Base-by-base conservation (phyloP, 208 protist species). In the Wallacemonas sp. region DNA sequence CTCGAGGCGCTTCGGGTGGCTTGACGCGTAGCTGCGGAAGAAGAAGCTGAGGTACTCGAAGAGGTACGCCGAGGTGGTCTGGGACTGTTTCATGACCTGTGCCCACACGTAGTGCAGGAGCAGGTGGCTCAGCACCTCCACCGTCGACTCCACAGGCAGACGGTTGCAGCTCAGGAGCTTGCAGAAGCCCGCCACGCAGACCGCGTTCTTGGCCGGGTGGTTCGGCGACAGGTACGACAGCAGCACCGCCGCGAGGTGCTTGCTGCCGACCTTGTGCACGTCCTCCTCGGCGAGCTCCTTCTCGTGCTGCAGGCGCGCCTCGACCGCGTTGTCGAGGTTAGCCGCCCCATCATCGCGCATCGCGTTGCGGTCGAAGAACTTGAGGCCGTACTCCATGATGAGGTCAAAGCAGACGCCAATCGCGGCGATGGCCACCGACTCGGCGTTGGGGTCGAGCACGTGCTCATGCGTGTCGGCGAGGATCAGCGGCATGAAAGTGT, bases 401-500 rank as follows among this genome's bases (percentile, higher is more conserved):
- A 96, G 71, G 61, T 96, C 91, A 55, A 94, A 92, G 67, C 77
- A 57, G 22, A 87, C 86, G 12, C 82, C 88, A 11, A 94, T 69
- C 12, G 91, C 86, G 7, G 87, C 77, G 28, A 88, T 41, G 28
- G 91, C 69, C 5, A 94, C 81, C 18, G 77, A 81, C 12, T 75
- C 41, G 2, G 61, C 49, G n/a, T 7, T 44, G 48, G 55, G 1
- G 12, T 57, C 42, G 12, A 36, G 12, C 14, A 68, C 65, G 44
- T 68, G 72, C 22, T 84, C 81, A 29, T 75, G 62, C 4, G 91
- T 77, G 62, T 94, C 87, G 36, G 65, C 74, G 10, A 94, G 49
- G 59, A 96, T 86, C 22, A 94, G 74, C 11, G 91, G 91, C 77
- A 96, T 84, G 72, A 96, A 96, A 39, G 91, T 96, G 74, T 96